Percentiles rank a stretch among this genome's conserved stretches.
phyloP scores from a whole-genome alignment of 352 stramenopile species.

The Phytophthora boehmeriae region DNA sequence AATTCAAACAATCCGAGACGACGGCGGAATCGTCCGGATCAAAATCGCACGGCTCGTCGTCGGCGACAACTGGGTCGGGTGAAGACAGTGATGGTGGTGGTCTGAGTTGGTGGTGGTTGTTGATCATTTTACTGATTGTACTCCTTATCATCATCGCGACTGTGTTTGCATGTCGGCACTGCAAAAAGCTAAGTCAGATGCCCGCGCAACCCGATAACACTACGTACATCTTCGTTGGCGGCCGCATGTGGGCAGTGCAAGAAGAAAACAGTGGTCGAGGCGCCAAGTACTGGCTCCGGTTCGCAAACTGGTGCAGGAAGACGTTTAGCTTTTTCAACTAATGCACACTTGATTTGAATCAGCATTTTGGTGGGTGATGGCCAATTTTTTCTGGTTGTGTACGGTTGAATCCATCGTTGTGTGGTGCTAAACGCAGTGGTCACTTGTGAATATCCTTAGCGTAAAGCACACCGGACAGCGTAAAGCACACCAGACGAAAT shows the following conservation, averaged over 20 bases:
- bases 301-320: conserved; percentile 34
- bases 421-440: not conserved
- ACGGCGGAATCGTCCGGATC: conserved; percentile 14
- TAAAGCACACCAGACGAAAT: not conserved
- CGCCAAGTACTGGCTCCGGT: conserved; percentile 28
- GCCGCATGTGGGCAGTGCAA: conserved; percentile 32
- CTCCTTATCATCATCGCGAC: conserved; percentile 26
- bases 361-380: not conserved
- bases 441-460: conserved; percentile 1
- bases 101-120: conserved; percentile 26
- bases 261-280: conserved; percentile 20
- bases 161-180: conserved; percentile 27
- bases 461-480: not conserved
- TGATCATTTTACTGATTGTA: conserved; percentile 28
- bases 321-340: conserved; percentile 32
- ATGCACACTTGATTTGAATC: not conserved
- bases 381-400: not conserved
- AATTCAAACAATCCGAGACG: conserved; percentile 5
- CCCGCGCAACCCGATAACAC: conserved; percentile 20
- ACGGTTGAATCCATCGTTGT: not conserved
- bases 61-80: conserved; percentile 16
- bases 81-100: not conserved
- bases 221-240: conserved; percentile 34
- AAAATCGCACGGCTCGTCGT: conserved; percentile 19
- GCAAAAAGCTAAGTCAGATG: conserved; percentile 29